Base-by-base conservation (phyloP, 495 filamentous ascomycete genomes). In the Penicillium angulare region DNA sequence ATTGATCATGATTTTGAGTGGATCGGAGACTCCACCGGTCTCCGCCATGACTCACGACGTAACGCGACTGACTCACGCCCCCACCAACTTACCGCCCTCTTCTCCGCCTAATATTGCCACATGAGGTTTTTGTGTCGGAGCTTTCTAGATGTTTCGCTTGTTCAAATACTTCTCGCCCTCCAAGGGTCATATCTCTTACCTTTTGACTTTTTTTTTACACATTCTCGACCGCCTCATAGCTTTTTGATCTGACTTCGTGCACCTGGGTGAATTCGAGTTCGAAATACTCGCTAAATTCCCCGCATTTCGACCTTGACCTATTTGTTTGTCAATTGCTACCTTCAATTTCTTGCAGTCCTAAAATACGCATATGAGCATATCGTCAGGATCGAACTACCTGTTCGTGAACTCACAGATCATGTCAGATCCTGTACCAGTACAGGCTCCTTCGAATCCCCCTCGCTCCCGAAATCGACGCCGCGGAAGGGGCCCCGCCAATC, bases 391-490 rank as follows among this genome's bases (percentile, higher is more conserved):
- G 31, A 27, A 12, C 42, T 58, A 36, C 29, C 24, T 31, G 16
- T 29, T 18, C 27, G 39, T 38, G 39, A 50, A 26, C 40, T 20
- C 42, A 21, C 51, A 53, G 42, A 49, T 29, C 24, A 70, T 71
- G 63, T 56, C 63, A 12, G 53, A 46, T 15, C 23, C 57, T 22
- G 38, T 59, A 8, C 47, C 50, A 17, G 32, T 52, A 26, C 46
- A 52, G n/a, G 46, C 56, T 17, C 55, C 57, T 18, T 50, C 55
- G 31, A 56, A 29, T 43, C 43, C 68, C 26, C 43, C 67, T n/a
- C 70, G 66, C 7, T 53, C 67, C 5, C 61, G 60, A 36, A 44
- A 60, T 8, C 52, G 67, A 54, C 67, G 69, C 45, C 63, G 68
- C 56, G 61, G 63, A 47, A 61, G 66, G 50, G 68, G 67, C 43